Percentiles rank a stretch among this genome's conserved stretches.
Conservation (phyloP, 495 filamentous ascomycete genomes). For the Lineolata rhizophorae region DNA sequence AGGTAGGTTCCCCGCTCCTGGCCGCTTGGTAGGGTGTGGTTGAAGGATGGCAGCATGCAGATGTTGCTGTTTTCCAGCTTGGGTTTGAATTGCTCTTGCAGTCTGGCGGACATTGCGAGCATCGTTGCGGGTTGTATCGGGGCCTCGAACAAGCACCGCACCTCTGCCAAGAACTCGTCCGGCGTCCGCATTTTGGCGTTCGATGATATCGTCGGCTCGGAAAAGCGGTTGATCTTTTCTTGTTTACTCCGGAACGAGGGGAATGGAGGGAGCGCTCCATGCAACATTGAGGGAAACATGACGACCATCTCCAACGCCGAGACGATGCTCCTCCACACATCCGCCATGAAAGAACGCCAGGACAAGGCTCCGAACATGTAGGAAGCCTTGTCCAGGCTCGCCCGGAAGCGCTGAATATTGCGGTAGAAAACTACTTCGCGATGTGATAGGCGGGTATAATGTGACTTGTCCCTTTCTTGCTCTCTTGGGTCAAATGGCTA, state of each 20-base stretch:
- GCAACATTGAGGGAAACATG: conserved; percentile 15
- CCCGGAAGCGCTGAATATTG: not conserved
- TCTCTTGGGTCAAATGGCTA: too few relatives aligned
- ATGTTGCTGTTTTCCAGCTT: conserved; percentile 27
- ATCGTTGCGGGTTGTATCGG: conserved; percentile 19
- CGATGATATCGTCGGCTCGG: conserved; percentile 15
- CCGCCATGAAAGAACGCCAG: conserved; percentile 25
- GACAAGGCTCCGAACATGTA: too few relatives aligned
- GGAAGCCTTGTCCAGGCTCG: too few relatives aligned
- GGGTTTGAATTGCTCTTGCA: conserved; percentile 33
- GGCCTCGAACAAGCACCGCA: conserved; percentile 26
- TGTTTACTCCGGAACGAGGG: conserved; percentile 5
- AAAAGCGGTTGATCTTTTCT: too few relatives aligned
- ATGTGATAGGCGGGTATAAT: too few relatives aligned
- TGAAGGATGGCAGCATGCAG: conserved; percentile 48
- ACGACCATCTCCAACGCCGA: conserved; percentile 28
- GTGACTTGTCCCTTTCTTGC: too few relatives aligned
- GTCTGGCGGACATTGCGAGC: conserved; percentile 31
- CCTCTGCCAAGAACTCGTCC: conserved; percentile 28
- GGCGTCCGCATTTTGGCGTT: conserved; percentile 16
- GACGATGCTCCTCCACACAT: conserved; percentile 31
- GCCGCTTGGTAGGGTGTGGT: conserved; percentile 36
- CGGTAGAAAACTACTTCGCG: not conserved
- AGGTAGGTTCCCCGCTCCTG: conserved; percentile 36
- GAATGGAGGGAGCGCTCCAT: not conserved